Evolutionary conservation across 2,329 filamentous ascomycete species (phyloP).

Genomic region (Exophiala mesophila): DNA sequence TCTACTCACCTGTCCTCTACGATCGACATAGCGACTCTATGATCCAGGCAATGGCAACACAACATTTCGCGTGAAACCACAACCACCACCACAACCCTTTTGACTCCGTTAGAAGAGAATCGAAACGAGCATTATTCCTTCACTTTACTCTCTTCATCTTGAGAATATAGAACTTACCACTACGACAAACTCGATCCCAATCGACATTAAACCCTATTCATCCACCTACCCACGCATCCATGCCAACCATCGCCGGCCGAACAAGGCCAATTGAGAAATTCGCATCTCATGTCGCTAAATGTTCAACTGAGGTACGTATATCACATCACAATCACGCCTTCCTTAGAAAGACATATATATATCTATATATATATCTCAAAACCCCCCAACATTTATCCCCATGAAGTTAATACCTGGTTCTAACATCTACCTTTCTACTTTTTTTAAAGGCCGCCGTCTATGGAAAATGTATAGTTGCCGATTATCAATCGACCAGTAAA

Average conservation of each 20-base stretch:
- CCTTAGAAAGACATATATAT: neutral
- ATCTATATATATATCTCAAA: neutral
- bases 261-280: slow-evolving; percentile 65
- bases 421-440: neutral
- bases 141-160: no score
- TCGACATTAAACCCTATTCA: no score
- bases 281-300: slow-evolving; percentile 60
- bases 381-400: neutral
- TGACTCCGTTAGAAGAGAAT: no score
- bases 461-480: slow-evolving; percentile 82
- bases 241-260: slow-evolving; percentile 42
- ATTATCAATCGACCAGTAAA: slow-evolving; percentile 86
- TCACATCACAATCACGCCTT: slow-evolving; percentile 1
- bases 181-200: no score
- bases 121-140: no score
- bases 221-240: no score
- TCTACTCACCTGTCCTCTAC: no score
- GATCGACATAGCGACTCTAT: no score
- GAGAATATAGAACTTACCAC: no score
- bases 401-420: neutral
- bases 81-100: no score
- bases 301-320: slow-evolving; percentile 56
- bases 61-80: no score
- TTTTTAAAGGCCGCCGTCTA: slow-evolving; percentile 69
- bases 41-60: no score